Evolutionary conservation across 2,329 filamentous ascomycete genomes (phyloP), one percentile per base, ranked within the genome.

Genomic region (Aspergillus sergii): DNA sequence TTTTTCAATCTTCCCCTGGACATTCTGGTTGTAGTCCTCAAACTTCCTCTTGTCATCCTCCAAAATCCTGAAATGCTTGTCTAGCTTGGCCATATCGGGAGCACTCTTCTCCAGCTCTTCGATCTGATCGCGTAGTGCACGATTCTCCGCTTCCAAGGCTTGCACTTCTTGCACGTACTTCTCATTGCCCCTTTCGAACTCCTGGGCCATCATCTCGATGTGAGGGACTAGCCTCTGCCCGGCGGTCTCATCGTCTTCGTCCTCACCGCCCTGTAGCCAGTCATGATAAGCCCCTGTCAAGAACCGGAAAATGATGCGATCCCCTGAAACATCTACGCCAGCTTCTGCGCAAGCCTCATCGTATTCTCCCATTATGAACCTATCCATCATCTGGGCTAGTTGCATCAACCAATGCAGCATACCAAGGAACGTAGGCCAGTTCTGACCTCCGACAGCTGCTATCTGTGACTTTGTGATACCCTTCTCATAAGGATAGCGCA

Each of bases 331-430:
- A 76, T 99, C 95, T 53, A 95, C 87, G 1, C 94, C 95, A 34
- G 88, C 90, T 71, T 97, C 94, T 48, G 91, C 85, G 75, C 93
- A 97, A 1, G 93, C 94, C 58, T 97, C 91, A 69, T 97, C 93
- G 76, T 97, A 99, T 54, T 88, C 88, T 63, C 93, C 90, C 60
- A 82, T 78, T 1, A 87, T 83, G 74, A 94, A 98, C 26, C 91
- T 87, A 66, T 98, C 94, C 73, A 98, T 87, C 90, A 98, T 96
- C 70, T 94, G 90, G 5, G 93, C 92, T 58, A 99, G 83, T 78
- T 98, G 94, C 94, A 99, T 97, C 89, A 99, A 94, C 95, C 95
- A 99, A 80, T 99, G 94, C 57, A 99, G 84, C 76, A 99, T 83
- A 0, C 94, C 95, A 14, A 99, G 83, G 73, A 99, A 98, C 0